Evolutionary conservation across 106 monocot species (phyloP).

Genomic region (Chionographis japonica): DNA sequence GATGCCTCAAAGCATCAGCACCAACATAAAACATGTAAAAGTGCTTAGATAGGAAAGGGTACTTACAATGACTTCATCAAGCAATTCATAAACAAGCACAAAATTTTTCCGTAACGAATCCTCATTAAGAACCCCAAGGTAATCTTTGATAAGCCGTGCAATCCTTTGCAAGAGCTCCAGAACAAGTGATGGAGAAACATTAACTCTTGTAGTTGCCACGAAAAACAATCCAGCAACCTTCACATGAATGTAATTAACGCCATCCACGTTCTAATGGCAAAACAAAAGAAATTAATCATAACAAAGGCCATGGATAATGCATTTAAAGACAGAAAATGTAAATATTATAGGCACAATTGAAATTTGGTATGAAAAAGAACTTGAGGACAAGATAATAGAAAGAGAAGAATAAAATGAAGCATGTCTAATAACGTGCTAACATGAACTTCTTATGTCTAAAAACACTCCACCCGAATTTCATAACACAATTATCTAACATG

Average conservation of each 20-base stretch:
- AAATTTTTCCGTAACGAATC: constrained; percentile 97
- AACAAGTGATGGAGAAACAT: constrained; percentile 89
- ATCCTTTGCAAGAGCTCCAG: constrained; percentile 96
- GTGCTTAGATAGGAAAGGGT: neutral
- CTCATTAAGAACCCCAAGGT: constrained; percentile 98
- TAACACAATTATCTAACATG: too few species aligned
- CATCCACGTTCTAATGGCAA: constrained; percentile 80
- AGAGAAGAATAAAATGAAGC: too few species aligned
- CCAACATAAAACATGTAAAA: too few species aligned
- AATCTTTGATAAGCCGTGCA: constrained; percentile 93
- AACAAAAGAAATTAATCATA: constrained; percentile 14
- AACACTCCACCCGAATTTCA: neutral
- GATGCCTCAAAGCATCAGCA: too few species aligned
- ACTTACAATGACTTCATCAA: constrained; percentile 99
- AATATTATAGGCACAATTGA: too few species aligned
- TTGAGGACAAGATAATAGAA: neutral
- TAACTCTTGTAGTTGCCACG: constrained; percentile 89
- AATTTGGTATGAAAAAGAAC: neutral
- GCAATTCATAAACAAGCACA: constrained; percentile 95
- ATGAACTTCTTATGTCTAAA: too few species aligned
- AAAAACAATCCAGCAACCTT: constrained; percentile 95
- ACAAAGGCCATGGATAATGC: too few species aligned
- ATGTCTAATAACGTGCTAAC: too few species aligned
- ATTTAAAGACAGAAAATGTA: too few species aligned
- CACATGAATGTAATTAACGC: constrained; percentile 96